phyloP scores from a whole-genome alignment of 2,329 filamentous ascomycete genomes.

The Penicillium psychrosexuale region DNA sequence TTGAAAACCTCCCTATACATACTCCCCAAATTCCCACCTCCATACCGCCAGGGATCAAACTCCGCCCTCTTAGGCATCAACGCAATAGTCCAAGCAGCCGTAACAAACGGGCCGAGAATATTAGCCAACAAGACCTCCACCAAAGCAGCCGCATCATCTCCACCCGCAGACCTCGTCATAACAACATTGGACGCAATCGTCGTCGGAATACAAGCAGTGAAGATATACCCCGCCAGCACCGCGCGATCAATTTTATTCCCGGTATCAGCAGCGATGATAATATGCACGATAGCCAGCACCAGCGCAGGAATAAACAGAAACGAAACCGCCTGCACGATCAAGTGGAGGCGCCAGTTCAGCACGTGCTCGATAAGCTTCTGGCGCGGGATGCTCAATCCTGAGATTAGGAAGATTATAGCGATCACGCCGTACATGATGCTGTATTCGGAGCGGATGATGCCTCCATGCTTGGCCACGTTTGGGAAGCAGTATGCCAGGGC shows the following conservation, averaged over 20 bases:
- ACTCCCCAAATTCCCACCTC: constrained; percentile 52
- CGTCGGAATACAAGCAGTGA: constrained; percentile 66
- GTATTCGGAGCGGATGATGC: constrained; percentile 39
- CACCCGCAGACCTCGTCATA: constrained; percentile 67
- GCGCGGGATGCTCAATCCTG: constrained; percentile 65
- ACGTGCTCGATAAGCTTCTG: constrained; percentile 60
- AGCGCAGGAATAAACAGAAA: constrained; percentile 65
- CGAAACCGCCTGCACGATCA: constrained; percentile 64
- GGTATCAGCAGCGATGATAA: constrained; percentile 47
- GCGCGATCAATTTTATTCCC: constrained; percentile 57
- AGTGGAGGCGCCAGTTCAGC: constrained; percentile 65
- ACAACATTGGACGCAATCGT: constrained; percentile 72
- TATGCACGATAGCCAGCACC: constrained; percentile 55
- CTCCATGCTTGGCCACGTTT: constrained; percentile 48
- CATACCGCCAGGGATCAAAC: constrained; percentile 43
- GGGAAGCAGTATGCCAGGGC: constrained; percentile 55
- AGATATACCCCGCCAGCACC: constrained; percentile 65
- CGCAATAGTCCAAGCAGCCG: constrained; percentile 60
- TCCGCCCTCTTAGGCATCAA: constrained; percentile 46
- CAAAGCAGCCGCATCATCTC: constrained; percentile 63
- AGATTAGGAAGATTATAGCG: constrained; percentile 67
- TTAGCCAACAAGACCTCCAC: constrained; percentile 71
- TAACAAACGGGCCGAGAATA: constrained; percentile 64
- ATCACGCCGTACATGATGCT: constrained; percentile 65
- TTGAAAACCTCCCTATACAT: constrained; percentile 67